Conservation (phyloP, 208 protist species). For the Leishmania martiniquensis region DNA sequence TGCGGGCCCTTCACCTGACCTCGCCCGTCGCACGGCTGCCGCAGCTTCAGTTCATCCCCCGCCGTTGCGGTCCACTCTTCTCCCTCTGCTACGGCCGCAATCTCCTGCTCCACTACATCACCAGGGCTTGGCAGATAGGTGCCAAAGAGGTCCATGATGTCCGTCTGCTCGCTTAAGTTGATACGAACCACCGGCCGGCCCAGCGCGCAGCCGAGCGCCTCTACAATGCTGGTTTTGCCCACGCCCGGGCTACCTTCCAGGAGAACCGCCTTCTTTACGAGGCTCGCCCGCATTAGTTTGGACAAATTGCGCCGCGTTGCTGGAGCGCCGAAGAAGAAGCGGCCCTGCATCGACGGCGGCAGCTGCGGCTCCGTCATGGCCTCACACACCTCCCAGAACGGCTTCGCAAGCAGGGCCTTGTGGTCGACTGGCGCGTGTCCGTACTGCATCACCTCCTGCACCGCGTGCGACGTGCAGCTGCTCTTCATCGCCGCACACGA, state of each 20-base stretch:
- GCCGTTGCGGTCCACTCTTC: constrained; percentile 40
- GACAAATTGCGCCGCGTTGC: constrained; percentile 97
- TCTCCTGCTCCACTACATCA: constrained; percentile 12
- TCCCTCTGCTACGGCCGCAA: constrained; percentile 40
- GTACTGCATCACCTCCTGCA: constrained; percentile 18
- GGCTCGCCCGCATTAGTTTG: constrained; percentile 94
- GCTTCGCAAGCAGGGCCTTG: constrained; percentile 34
- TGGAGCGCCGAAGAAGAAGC: constrained; percentile 95
- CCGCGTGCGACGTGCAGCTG: constrained; percentile 35
- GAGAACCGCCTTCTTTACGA: constrained; percentile 96
- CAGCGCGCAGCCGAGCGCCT: constrained; percentile 93
- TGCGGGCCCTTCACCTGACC: constrained; percentile 44
- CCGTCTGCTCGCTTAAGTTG: constrained; percentile 99
- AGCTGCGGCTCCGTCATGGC: constrained; percentile 80
- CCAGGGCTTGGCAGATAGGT: constrained; percentile 80
- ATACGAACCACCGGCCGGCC: constrained; percentile 97
- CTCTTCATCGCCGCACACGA: constrained; percentile 37
- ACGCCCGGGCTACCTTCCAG: constrained; percentile 98
- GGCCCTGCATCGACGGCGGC: constrained; percentile 60
- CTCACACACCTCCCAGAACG: constrained; percentile 79
- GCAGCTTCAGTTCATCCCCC: constrained; percentile 38
- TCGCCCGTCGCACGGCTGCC: constrained; percentile 26
- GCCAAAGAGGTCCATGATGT: constrained; percentile 99
- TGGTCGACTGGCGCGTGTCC: constrained; percentile 25
- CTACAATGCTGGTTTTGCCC: constrained; percentile 99